Evolutionary conservation across 345 rosid genomes (phyloP).

Genomic region (Angophora floribunda): DNA sequence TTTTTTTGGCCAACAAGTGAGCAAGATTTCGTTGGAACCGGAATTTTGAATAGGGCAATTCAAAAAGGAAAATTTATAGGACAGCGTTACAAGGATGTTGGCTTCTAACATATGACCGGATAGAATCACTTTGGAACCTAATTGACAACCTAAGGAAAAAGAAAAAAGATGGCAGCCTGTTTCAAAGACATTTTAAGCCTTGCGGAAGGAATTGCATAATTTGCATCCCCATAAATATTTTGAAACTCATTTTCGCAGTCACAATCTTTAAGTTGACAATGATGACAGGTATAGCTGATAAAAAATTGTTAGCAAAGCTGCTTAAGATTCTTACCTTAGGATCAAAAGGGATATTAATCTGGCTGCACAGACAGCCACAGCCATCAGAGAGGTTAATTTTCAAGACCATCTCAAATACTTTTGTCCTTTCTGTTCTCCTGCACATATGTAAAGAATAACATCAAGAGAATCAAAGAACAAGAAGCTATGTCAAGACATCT

Average conservation of each 20-base stretch:
- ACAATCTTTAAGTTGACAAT: neutral
- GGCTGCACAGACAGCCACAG: conserved; percentile 59
- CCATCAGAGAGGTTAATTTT: conserved; percentile 68
- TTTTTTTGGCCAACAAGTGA: neutral
- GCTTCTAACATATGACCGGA: neutral
- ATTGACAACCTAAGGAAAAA: neutral
- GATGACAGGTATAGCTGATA: neutral
- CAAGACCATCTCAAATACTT: conserved; percentile 59
- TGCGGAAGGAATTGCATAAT: neutral
- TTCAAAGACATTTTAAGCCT: neutral
- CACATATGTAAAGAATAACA: neutral
- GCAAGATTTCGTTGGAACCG: neutral
- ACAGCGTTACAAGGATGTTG: neutral
- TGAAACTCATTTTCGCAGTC: neutral
- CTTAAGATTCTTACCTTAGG: conserved; percentile 41
- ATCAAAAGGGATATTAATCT: conserved; percentile 60
- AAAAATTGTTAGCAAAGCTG: neutral
- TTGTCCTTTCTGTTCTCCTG: conserved; percentile 75
- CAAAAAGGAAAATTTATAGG: neutral
- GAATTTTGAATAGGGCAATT: neutral
- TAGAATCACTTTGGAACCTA: neutral
- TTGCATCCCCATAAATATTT: neutral
- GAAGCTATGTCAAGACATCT: neutral
- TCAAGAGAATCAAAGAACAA: neutral
- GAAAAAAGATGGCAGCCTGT: neutral